Base-by-base conservation (phyloP, 106 monocot genomes). In the Hemerocallis citrina region DNA sequence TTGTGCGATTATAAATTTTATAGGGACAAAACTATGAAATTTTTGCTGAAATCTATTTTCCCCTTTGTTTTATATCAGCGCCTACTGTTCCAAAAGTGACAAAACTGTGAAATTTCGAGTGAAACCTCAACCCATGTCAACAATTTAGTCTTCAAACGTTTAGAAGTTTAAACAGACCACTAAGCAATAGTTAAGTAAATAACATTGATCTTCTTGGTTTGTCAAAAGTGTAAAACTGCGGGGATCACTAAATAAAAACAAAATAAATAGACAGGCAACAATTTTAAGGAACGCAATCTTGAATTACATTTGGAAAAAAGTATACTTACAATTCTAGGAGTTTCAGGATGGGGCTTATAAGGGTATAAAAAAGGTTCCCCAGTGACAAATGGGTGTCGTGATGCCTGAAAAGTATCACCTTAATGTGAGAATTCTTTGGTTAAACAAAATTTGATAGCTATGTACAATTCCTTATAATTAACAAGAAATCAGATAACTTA, bases 321-420 rank as follows among this genome's bases (percentile, higher is more conserved):
- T 33, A 63, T 51, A 72, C 90, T 84, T 79, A 98, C 98, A 82
- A 81, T 87, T 68, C 74, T 50, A 44, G 77, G 82, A n/a, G 91
- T 80, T 69, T 85, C 82, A 7, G 72, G 74, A 34, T 46, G 49
- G 70, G 98, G 98, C 25, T 56, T 59, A 68, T 88, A 98, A 1
- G 98, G 84, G 38, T 74, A 56, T 36, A 58, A 77, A 36, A 98
- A 88, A 3, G 84, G 74, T 77, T 98, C 85, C 11, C 98, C 98
- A 61, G 98, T 98, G 27, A 98, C 68, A 78, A 98, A 98, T 62
- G 98, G 98, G 80, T 98, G 98, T 46, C 68, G 63, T 37, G 88
- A 88, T 58, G 98, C 98, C 98, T 96, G 75, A 48, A 51, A 67
- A 59, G 73, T 24, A 72, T 16, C 25, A 41, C 32, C 14, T 25